A percentile compares a stretch with the other conserved stretches of the same genome.
Conservation (phyloP, 495 filamentous ascomycete genomes). For the Aspergillus bertholletiae region DNA sequence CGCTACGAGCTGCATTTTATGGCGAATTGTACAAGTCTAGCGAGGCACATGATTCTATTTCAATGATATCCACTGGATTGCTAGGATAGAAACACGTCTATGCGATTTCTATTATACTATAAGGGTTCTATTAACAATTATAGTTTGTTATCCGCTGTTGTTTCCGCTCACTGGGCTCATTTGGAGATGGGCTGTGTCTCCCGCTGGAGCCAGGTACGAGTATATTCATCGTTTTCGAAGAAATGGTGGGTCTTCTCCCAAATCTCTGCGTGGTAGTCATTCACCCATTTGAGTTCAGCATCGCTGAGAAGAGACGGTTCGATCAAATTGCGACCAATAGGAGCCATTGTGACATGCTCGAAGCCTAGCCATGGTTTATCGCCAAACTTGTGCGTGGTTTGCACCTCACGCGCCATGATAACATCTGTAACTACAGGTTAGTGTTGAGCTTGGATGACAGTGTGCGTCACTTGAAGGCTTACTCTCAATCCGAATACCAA, state of each 20-base stretch:
- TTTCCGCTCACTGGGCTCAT: conserved; percentile 11
- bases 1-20: not conserved
- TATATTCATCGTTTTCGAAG: conserved; percentile 68
- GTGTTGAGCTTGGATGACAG: not conserved
- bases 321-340: conserved; percentile 87
- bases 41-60: not conserved
- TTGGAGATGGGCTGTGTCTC: conserved; percentile 64
- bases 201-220: conserved; percentile 76
- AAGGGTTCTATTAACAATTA: not conserved
- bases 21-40: not conserved
- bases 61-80: not conserved
- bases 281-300: conserved; percentile 83
- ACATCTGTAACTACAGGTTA: conserved; percentile 48
- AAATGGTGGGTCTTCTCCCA: conserved; percentile 77
- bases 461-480: conserved; percentile 19
- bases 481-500: conserved; percentile 98
- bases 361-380: conserved; percentile 94
- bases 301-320: conserved; percentile 68
- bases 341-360: conserved; percentile 96
- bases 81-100: not conserved
- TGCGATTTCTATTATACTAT: not conserved
- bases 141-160: not conserved
- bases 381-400: conserved; percentile 84
- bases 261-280: conserved; percentile 80
- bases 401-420: conserved; percentile 79